These are phyloP conservation scores for Tilletia caries DNA, from an alignment of 1,284 basidiomycete species.

Conservation along the genomic window DNA sequence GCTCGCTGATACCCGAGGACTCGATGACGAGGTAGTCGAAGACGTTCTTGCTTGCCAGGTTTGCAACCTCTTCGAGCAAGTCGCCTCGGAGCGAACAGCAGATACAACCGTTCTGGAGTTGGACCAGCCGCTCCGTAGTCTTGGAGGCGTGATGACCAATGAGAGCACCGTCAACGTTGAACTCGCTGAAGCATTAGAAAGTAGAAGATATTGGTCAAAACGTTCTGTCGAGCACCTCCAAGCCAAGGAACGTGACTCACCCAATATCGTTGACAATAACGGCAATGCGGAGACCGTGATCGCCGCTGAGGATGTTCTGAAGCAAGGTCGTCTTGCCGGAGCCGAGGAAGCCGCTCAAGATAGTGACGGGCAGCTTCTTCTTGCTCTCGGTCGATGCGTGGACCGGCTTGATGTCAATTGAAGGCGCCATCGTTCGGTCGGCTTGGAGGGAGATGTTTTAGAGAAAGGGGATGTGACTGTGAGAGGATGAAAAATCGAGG, in stretches of 20 bases:
- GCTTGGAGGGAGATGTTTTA: not conserved
- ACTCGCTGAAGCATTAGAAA: slow-evolving; percentile 12
- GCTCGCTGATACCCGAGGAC: slow-evolving; percentile 57
- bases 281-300: slow-evolving; percentile 55
- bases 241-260: not conserved
- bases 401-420: not conserved
- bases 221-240: too few species aligned
- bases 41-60: slow-evolving; percentile 52
- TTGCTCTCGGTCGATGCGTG: not conserved
- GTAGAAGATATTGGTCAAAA: not conserved
- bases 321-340: slow-evolving; percentile 59
- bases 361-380: slow-evolving; percentile 56
- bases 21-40: slow-evolving; percentile 58
- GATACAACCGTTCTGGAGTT: slow-evolving; percentile 59
- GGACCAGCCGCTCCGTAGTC: slow-evolving; percentile 56
- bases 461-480: not conserved
- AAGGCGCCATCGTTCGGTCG: not conserved
- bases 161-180: slow-evolving; percentile 57
- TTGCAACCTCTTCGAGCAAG: slow-evolving; percentile 58
- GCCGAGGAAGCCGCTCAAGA: slow-evolving; percentile 57
- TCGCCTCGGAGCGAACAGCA: slow-evolving; percentile 53
- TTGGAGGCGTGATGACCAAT: slow-evolving; percentile 55
- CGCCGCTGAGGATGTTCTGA: slow-evolving; percentile 56
- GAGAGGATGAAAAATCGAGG: not conserved
- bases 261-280: slow-evolving; percentile 59